Percentiles rank a stretch among this genome's conserved stretches.
Evolutionary conservation across 2,329 filamentous ascomycete species (phyloP).

Genomic region (Aureobasidium sp.): DNA sequence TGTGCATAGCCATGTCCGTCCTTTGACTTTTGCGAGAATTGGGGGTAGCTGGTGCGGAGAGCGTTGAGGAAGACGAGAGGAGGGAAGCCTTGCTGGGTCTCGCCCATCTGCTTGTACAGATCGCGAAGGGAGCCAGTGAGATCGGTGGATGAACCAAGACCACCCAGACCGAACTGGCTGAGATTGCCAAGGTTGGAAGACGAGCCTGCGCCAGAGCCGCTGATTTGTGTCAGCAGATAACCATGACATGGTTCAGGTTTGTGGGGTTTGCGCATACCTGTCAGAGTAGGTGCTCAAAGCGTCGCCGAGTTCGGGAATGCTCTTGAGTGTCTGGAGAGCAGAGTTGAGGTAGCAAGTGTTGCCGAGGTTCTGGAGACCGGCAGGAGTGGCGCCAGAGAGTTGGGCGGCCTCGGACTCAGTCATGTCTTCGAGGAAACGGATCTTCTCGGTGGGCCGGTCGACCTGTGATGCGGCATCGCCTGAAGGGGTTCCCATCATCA

Average conservation of each 20-base stretch:
- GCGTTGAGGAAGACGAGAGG: slow-evolving; percentile 77
- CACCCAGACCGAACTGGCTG: slow-evolving; percentile 51
- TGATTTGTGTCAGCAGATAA: background rate
- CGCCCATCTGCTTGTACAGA: slow-evolving; percentile 81
- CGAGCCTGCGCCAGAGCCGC: background rate
- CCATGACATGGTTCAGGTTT: background rate
- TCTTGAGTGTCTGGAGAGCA: slow-evolving; percentile 81
- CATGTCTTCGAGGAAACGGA: slow-evolving; percentile 96
- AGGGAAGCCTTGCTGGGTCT: slow-evolving; percentile 80
- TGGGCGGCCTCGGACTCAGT: slow-evolving; percentile 84
- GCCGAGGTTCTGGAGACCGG: slow-evolving; percentile 83
- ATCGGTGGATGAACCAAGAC: slow-evolving; percentile 57
- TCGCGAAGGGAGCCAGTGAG: slow-evolving; percentile 70
- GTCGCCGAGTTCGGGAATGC: slow-evolving; percentile 84
- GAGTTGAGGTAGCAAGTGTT: slow-evolving; percentile 99
- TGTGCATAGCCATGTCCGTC: slow-evolving; percentile 84
- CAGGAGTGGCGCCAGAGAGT: slow-evolving; percentile 75
- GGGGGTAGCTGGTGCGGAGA: slow-evolving; percentile 73
- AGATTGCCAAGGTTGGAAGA: slow-evolving; percentile 34
- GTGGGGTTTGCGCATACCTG: background rate
- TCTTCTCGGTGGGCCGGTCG: slow-evolving; percentile 65
- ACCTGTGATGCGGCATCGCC: slow-evolving; percentile 55
- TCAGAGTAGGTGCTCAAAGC: slow-evolving; percentile 59
- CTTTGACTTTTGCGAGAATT: slow-evolving; percentile 85
- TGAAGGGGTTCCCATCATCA: slow-evolving; percentile 92